These are phyloP conservation scores for Pyrenophora graminea DNA, from an alignment of 2,329 filamentous ascomycete genomes.

Conservation along the genomic window DNA sequence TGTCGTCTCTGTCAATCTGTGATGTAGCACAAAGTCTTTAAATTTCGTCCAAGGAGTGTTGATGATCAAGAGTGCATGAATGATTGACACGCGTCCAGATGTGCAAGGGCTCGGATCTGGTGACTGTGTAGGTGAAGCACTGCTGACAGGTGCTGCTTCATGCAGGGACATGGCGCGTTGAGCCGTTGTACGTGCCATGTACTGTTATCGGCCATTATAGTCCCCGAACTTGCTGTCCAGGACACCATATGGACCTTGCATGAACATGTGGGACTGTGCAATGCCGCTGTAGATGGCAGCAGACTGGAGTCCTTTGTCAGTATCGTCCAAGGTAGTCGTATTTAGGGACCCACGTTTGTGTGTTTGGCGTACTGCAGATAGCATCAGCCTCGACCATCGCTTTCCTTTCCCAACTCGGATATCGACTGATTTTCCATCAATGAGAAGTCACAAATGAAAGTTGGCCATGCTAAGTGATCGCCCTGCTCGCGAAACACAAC, in stretches of 20 bases:
- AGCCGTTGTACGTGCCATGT: not conserved
- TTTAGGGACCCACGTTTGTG: not conserved
- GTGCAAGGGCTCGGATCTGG: not conserved
- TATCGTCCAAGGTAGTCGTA: not conserved
- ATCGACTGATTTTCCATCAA: not conserved
- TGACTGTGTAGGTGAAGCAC: not conserved
- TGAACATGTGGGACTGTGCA: conserved; percentile 1
- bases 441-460: not conserved
- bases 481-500: not conserved
- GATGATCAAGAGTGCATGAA: not conserved
- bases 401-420: not conserved
- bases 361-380: not conserved
- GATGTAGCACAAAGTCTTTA: no score
- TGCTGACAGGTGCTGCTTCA: no score
- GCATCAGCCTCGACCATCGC: not conserved
- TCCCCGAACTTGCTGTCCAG: not conserved
- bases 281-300: not conserved
- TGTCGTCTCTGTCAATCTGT: no score
- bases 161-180: not conserved
- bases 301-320: not conserved
- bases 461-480: not conserved
- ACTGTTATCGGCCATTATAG: not conserved
- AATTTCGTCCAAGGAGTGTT: not conserved
- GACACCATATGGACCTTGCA: not conserved
- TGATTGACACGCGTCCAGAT: not conserved